Evolutionary conservation across 495 filamentous ascomycete species (phyloP), one percentile per base, ranked within the genome.

Genomic region (Xylaria cubensis): DNA sequence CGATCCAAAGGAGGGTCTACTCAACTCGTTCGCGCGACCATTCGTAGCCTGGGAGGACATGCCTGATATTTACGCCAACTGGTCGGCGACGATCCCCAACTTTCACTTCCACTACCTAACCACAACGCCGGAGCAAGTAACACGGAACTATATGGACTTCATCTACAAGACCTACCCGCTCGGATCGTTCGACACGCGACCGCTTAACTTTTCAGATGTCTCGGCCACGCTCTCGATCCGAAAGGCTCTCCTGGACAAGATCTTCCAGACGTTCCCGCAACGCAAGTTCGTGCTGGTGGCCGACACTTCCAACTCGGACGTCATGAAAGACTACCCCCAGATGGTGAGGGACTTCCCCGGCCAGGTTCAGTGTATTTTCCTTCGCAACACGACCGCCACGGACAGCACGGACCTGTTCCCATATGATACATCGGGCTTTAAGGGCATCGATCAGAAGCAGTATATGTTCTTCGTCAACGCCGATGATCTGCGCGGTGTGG

Each of bases 81-180:
- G 90, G 90, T 89, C 88, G 0, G 78, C 78, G 15, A 84, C 80
- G 44, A 81, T 91, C n/a, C 84, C 85, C 3, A 80, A 90, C 74
- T 83, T 90, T 73, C 93, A 94, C 78, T 95, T 94, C 83, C 92
- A 94, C 80, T 95, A 95, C 79, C 86, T 95, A 36, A 94, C 92
- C 10, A 95, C 92, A 0, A 94, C 92, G 3, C 92, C 92, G 0
- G 92, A 95, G 80, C 92, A 95, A 79, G 83, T 89, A 17, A 93
- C 92, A 0, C 83, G 92, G 8, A 90, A 90, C 72, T 95, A 94
- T 82, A 93, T 93, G 91, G 86, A 93, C 62, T 94, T 92, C 84
- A 93, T 94, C 76, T 93, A 88, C 85, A 85, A 86, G 66, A 92
- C 84, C 32, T 93, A 92, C 79, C 91, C 91, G 0, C 88, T 89